Base-by-base conservation (phyloP, 805 yeast species). In the Kazachstania kunashirensis region DNA sequence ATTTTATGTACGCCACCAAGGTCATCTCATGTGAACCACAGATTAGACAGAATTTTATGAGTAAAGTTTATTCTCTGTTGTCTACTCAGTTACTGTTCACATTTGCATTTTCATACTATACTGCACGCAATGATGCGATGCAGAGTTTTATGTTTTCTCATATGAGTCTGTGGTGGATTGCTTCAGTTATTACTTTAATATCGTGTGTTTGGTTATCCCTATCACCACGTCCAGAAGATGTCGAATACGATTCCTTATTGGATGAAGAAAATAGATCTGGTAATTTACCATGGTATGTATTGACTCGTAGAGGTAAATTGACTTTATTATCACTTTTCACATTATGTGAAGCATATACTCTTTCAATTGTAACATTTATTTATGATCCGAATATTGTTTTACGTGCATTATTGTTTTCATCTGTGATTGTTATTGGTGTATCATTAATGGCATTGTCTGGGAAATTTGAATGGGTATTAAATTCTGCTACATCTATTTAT, bases 11-110 rank as follows among this genome's bases (percentile, higher is more conserved):
- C 58, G 74, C 81, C 24, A 80, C 81, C 6, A 70, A 73, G 36
- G 94, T 85, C 17, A 74, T 85, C 3, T 77, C 81, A 23, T 84
- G 95, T 59, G 83, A 80, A 40, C 62, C 83, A 35, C 75, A 80
- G 12, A 67, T 85, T 27, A 74, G 95, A 48, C 82, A 79, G 45
- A 69, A 77, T 55, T 85, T 85, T 49, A 64, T 83, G 47, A 70
- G 86, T 41, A 82, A 81, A 52, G 96, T 85, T 7, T 86, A 84
- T 59, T 65, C 84, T 5, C 67, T 86, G 32, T 66, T 85, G 34
- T 57, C 77, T 10, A 60, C 70, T 5, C 96, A 85, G 59, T 54
- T 85, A 25, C 55, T 76, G 21, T 59, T 66, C 20, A 84, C 95
- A 0, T 67, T 79, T 16, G 59, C 68, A 6, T 50, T 49, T 23